These are phyloP conservation scores for Osmanthus fragrans DNA, from an alignment of 257 asterid species.

Conservation along the genomic window DNA sequence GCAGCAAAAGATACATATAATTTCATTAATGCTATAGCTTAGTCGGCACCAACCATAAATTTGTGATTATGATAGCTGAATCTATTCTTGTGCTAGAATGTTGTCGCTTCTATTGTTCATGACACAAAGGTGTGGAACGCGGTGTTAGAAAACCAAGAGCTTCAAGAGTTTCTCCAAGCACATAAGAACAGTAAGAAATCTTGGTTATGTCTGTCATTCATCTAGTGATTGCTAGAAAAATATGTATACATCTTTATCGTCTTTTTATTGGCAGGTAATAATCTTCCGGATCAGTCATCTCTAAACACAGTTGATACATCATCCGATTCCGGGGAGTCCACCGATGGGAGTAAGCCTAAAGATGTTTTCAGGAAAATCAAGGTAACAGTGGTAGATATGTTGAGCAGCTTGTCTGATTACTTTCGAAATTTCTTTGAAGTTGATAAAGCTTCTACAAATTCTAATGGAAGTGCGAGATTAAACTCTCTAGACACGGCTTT, in stretches of 20 bases:
- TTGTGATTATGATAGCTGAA: slow-evolving; percentile 1
- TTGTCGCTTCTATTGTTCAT: slow-evolving; percentile 79
- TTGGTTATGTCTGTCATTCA: background rate
- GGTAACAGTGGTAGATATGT: slow-evolving; percentile 51
- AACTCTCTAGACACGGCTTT: slow-evolving; percentile 33
- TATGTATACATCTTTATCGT: background rate
- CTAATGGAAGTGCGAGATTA: slow-evolving; percentile 37
- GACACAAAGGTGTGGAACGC: slow-evolving; percentile 85
- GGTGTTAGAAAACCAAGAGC: slow-evolving; percentile 53
- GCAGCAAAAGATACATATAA: background rate
- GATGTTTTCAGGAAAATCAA: slow-evolving; percentile 40
- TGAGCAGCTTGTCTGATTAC: slow-evolving; percentile 60
- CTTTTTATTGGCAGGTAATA: slow-evolving; percentile 16
- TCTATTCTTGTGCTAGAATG: slow-evolving; percentile 42
- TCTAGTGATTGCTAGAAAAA: background rate
- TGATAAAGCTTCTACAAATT: slow-evolving; percentile 12
- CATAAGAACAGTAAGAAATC: slow-evolving; percentile 42
- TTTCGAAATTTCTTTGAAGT: slow-evolving; percentile 60
- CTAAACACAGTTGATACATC: slow-evolving; percentile 4
- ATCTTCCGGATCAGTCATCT: slow-evolving; percentile 21
- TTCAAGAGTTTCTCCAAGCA: slow-evolving; percentile 56
- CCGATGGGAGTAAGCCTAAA: slow-evolving; percentile 12
- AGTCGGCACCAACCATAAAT: background rate
- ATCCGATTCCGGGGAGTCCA: slow-evolving; percentile 18
- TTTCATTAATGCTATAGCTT: background rate